Conservation (phyloP, 306 rosid genomes). For the Erythrophleum fordii region DNA sequence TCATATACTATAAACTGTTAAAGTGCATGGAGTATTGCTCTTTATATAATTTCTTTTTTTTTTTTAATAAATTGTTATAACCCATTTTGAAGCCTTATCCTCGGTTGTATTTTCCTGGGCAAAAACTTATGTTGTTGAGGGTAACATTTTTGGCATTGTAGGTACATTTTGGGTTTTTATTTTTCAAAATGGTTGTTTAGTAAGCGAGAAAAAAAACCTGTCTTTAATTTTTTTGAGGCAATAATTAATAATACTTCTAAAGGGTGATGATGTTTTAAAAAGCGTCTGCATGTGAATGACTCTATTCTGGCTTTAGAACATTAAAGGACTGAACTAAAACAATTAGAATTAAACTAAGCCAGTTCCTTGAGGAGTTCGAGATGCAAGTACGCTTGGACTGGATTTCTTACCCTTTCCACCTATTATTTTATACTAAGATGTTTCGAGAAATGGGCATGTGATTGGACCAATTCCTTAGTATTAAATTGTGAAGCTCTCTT, state of each 20-base stretch:
- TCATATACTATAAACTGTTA: background rate
- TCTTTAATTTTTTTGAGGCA: conserved; percentile 1
- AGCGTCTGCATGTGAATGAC: conserved; percentile 41
- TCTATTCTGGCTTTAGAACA: background rate
- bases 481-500: background rate
- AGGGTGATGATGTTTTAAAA: conserved; percentile 22
- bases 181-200: background rate
- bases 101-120: background rate
- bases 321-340: conserved; percentile 35
- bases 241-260: conserved; percentile 8
- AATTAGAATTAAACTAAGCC: conserved; percentile 39
- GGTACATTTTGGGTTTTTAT: background rate
- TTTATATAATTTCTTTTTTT: too few species aligned
- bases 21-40: too few species aligned
- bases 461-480: conserved; percentile 16
- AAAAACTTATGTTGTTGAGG: background rate
- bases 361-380: conserved; percentile 52
- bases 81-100: too few species aligned
- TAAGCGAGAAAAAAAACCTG: background rate
- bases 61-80: too few species aligned
- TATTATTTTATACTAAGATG: conserved; percentile 8
- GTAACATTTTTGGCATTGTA: conserved; percentile 8
- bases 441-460: conserved; percentile 51
- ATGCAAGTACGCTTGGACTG: conserved; percentile 71
- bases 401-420: conserved; percentile 37